Conservation (phyloP, 2,329 filamentous ascomycete species). For the Fusarium paranaense region DNA sequence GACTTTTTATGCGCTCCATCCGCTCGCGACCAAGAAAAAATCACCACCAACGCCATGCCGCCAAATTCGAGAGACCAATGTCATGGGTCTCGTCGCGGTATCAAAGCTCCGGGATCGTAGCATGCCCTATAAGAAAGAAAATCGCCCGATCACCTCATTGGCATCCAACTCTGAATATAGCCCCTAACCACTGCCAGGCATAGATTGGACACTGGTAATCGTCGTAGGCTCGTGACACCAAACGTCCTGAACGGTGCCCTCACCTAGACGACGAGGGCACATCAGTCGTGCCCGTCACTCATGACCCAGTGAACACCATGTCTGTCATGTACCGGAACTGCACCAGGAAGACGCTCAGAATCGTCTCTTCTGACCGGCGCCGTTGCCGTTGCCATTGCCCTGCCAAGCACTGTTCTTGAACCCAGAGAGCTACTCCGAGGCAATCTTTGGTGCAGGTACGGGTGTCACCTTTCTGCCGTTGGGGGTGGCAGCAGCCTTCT, state of each 20-base stretch:
- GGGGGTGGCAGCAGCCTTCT: conserved; percentile 39
- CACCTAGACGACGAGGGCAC: background rate
- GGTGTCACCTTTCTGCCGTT: conserved; percentile 42
- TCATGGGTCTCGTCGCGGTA: conserved; percentile 38
- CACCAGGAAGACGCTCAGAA: background rate
- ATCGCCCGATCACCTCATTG: conserved; percentile 3
- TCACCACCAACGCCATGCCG: conserved; percentile 46
- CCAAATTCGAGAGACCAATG: conserved; percentile 40
- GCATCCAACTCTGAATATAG: conserved; percentile 2
- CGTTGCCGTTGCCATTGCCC: background rate
- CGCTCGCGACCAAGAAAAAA: conserved; percentile 33
- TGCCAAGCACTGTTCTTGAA: conserved; percentile 5
- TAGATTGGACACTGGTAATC: background rate
- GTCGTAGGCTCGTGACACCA: background rate
- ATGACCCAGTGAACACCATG: background rate
- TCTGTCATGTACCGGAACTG: background rate
- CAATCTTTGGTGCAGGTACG: conserved; percentile 40
- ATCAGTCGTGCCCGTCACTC: background rate
- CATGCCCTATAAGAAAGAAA: conserved; percentile 25
- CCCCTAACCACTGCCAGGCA: background rate
- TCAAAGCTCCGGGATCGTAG: conserved; percentile 35
- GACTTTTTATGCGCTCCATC: conserved; percentile 16
- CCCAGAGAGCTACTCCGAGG: conserved; percentile 38
- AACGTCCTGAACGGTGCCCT: background rate
- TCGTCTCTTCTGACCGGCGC: background rate